Percentiles rank a stretch among this genome's conserved stretches.
phyloP scores from a whole-genome alignment of 1,284 basidiomycete genomes.

The Microbotryum violaceum region DNA sequence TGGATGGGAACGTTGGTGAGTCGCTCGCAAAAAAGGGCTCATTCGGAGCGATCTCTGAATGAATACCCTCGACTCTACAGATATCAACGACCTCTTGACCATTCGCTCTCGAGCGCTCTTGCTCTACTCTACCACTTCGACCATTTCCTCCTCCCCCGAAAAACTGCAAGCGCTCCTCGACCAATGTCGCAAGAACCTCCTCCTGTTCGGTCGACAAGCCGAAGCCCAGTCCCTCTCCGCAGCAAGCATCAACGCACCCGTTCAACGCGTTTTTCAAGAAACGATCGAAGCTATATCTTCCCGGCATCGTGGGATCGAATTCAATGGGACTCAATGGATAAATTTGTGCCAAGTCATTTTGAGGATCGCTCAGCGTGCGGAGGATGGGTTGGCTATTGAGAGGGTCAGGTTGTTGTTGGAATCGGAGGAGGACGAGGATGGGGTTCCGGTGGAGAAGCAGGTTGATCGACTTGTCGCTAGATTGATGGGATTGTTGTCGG shows the following conservation, averaged over 20 bases:
- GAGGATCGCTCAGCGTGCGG: conserved; percentile 20
- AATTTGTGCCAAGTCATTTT: conserved; percentile 21
- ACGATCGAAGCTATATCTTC: neutral
- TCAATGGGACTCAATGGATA: conserved; percentile 10
- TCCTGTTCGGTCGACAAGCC: conserved; percentile 24
- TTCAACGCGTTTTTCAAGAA: conserved; percentile 7
- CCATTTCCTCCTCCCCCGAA: neutral
- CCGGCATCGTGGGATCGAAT: no score
- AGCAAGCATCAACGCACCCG: neutral
- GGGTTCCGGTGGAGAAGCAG: neutral
- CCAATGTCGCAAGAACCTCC: conserved; percentile 27
- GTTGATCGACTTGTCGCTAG: neutral
- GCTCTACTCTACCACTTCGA: conserved; percentile 5
- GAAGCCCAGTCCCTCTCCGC: neutral
- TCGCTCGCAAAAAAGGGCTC: no score
- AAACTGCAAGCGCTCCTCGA: conserved; percentile 22
- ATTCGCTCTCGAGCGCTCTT: conserved; percentile 14
- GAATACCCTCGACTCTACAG: neutral
- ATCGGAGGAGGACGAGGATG: neutral
- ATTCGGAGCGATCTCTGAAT: no score
- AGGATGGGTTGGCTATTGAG: conserved; percentile 10
- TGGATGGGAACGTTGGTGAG: neutral
- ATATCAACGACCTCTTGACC: conserved; percentile 8
- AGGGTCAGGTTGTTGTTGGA: conserved; percentile 10
- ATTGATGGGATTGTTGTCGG: no score